Base-by-base conservation (phyloP, 805 yeast species). In the Starmerella stellata region DNA sequence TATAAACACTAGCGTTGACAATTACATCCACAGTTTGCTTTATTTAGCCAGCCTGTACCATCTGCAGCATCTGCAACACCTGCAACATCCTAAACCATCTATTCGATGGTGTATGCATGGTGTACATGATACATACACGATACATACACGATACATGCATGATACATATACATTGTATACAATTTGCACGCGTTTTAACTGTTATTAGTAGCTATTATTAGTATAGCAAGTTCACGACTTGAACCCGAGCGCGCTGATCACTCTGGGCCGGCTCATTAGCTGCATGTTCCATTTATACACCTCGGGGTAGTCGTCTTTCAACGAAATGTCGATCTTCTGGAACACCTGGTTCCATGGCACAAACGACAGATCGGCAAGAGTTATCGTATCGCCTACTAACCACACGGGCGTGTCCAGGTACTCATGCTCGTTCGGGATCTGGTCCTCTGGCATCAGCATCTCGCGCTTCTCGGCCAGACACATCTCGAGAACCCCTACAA, bases 331-430 rank as follows among this genome's bases (percentile, higher is more conserved):
- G 39, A 85, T 78, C 52, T 93, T 67, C 56, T 80, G 93, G 38
- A 85, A 93, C 15, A 85, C 95, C 52, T 83, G 85, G 58, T 85
- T 85, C 96, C 96, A 85, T 14, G 96, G 93, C 21, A 85, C 93
- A 61, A 85, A 85, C 18, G 87, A 72, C 52, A 85, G 65, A 58
- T 85, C 96, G 2, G 95, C 95, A 34, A 85, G 52, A 1, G 95
- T 71, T 36, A 74, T 67, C 34, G 68, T 61, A 51, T 83, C 93
- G 21, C 94, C 92, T 13, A 83, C 95, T 25, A 85, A 65, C 96
- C 96, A 85, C 21, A 85, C 87, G 2, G 95, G 94, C 52, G 80
- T 77, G 52, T 83, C 94, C 52, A 82, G 81, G 62, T 78, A 82
- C 55, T 83, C 69, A 17, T 85, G 85, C 52, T 81, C 82, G 15